A percentile compares a stretch with the other conserved stretches of the same genome.
Conservation (phyloP, 2,329 filamentous ascomycete genomes). For the Knufia petricola region DNA sequence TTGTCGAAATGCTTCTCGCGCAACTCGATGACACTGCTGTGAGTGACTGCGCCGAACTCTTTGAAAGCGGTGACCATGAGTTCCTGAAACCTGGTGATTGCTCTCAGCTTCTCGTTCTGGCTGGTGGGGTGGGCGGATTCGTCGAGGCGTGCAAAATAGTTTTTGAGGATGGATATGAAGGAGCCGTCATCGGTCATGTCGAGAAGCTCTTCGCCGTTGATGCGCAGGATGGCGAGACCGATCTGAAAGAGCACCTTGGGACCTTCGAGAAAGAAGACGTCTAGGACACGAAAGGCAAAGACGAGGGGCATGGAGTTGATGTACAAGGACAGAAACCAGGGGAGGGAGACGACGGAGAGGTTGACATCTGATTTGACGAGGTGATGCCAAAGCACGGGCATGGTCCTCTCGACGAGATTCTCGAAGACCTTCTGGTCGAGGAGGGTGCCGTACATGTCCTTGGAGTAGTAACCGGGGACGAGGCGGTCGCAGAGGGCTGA, state of each 20-base stretch:
- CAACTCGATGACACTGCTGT: conserved; percentile 80
- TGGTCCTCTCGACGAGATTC: conserved; percentile 94
- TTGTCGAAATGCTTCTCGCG: conserved; percentile 87
- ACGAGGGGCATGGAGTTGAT: conserved; percentile 99
- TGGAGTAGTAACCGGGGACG: conserved; percentile 93
- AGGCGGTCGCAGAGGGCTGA: conserved; percentile 86
- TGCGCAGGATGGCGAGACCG: conserved; percentile 87
- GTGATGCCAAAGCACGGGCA: conserved; percentile 97
- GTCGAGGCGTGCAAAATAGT: conserved; percentile 85
- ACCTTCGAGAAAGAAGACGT: conserved; percentile 96
- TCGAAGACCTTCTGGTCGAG: conserved; percentile 97
- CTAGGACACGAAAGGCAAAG: conserved; percentile 90
- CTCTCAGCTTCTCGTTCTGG: conserved; percentile 85
- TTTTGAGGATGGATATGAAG: conserved; percentile 92
- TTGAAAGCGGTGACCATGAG: conserved; percentile 99
- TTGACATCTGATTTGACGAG: conserved; percentile 96
- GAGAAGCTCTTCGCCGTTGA: conserved; percentile 91
- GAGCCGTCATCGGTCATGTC: conserved; percentile 91
- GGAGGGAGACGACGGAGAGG: conserved; percentile 89
- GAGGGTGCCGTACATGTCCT: conserved; percentile 96
- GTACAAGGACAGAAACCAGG: conserved; percentile 96
- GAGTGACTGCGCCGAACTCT: conserved; percentile 91
- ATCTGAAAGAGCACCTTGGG: conserved; percentile 97
- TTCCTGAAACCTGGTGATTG: conserved; percentile 93
- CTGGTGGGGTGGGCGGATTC: conserved; percentile 94